Conservation (phyloP, 225 moss, liverwort and hornwort species). For the Marchantia polymorpha region DNA sequence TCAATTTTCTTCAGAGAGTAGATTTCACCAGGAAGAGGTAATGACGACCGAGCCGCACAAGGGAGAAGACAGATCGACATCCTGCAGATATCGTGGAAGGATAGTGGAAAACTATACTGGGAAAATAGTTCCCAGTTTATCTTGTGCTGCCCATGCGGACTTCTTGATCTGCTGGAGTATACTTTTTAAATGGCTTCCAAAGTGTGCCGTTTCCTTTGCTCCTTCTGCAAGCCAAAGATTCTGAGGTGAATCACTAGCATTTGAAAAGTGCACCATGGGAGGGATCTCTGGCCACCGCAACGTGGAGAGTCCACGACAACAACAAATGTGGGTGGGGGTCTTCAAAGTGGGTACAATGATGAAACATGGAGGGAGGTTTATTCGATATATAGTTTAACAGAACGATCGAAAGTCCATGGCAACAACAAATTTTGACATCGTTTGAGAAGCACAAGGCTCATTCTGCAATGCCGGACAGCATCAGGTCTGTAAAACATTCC, state of each 20-base stretch:
- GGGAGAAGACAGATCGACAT: neutral
- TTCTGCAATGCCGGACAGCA: neutral
- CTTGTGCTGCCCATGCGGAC: conserved; percentile 46
- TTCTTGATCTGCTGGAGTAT: conserved; percentile 33
- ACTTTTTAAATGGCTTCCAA: neutral
- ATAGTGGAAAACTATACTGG: no score
- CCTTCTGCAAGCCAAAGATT: conserved; percentile 2
- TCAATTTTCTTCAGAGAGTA: no score
- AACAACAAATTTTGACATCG: neutral
- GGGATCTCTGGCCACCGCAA: neutral
- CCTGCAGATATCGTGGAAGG: neutral
- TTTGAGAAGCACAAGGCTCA: neutral
- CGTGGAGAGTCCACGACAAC: no score
- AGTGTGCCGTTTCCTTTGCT: neutral
- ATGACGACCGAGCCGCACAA: neutral
- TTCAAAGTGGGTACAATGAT: neutral
- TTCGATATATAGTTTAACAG: neutral
- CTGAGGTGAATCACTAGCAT: neutral
- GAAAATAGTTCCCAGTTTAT: neutral
- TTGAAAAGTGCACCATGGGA: neutral
- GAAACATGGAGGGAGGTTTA: neutral
- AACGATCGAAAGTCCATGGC: neutral
- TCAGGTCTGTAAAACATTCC: neutral
- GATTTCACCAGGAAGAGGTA: no score
- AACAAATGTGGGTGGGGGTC: neutral